Evolutionary conservation across 306 rosid genomes (phyloP).

Genomic region (Pachyrhizus erosus): DNA sequence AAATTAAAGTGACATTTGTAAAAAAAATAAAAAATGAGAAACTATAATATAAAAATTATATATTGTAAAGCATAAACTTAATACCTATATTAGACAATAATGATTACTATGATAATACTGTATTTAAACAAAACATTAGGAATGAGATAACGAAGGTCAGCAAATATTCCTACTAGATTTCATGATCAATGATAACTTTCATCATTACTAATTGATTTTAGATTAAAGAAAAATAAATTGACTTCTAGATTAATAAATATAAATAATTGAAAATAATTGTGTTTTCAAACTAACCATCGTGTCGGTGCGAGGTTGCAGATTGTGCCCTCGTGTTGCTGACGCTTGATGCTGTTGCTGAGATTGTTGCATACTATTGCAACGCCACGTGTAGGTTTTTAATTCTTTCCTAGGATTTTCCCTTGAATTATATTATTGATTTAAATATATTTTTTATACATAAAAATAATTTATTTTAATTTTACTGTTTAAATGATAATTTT

Average conservation of each 20-base stretch:
- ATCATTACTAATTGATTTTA: not conserved
- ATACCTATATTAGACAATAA: too few species aligned
- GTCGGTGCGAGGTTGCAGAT: not conserved
- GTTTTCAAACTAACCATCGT: not conserved
- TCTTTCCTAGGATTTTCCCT: too few species aligned
- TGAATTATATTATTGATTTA: too few species aligned
- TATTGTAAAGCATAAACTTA: too few species aligned
- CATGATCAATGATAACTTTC: not conserved
- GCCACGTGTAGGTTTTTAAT: too few species aligned
- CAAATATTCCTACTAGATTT: not conserved
- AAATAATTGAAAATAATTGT: not conserved
- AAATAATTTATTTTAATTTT: too few species aligned
- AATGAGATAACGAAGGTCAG: not conserved
- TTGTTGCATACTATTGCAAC: too few species aligned
- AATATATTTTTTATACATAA: too few species aligned
- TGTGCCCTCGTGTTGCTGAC: not conserved
- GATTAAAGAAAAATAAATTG: not conserved
- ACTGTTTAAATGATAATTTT: too few species aligned
- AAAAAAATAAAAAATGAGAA: too few species aligned
- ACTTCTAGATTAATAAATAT: not conserved
- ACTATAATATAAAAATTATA: too few species aligned
- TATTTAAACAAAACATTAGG: not conserved
- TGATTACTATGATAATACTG: not conserved
- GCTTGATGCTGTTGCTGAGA: not conserved
- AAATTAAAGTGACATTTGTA: too few species aligned